A percentile compares a stretch with the other conserved stretches of the same genome.
Evolutionary conservation across 129 eudicot genomes (phyloP).

Genomic region (Heracleum sosnowskyi): DNA sequence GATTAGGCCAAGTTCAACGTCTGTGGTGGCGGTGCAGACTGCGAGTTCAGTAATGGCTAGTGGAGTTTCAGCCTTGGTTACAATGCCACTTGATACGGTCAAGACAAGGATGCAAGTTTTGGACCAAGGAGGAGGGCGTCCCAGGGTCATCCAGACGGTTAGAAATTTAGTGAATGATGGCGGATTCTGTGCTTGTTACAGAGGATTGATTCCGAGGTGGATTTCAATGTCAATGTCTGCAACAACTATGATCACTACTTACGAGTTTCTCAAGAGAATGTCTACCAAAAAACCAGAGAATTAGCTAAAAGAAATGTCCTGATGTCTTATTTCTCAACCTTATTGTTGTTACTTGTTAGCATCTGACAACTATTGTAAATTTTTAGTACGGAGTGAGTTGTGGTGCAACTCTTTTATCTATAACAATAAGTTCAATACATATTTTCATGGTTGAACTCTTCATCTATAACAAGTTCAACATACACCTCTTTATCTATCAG

Average conservation of each 20-base stretch:
- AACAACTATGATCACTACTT: slow-evolving; percentile 84
- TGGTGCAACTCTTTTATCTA: background rate
- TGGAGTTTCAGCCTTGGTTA: slow-evolving; percentile 76
- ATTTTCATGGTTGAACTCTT: too few species aligned
- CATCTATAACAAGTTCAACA: too few species aligned
- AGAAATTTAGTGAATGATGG: slow-evolving; percentile 73
- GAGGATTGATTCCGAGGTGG: slow-evolving; percentile 93
- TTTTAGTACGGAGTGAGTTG: background rate
- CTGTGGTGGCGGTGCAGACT: slow-evolving; percentile 68
- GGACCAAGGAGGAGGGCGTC: slow-evolving; percentile 50
- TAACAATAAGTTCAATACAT: background rate
- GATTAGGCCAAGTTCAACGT: slow-evolving; percentile 44
- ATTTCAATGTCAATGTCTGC: slow-evolving; percentile 91
- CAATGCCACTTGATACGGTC: slow-evolving; percentile 84
- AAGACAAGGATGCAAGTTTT: slow-evolving; percentile 79
- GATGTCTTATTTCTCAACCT: background rate
- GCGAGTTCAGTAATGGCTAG: slow-evolving; percentile 79
- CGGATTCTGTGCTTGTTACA: slow-evolving; percentile 80
- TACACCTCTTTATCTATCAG: too few species aligned
- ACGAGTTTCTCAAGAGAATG: slow-evolving; percentile 73
- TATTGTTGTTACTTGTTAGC: background rate
- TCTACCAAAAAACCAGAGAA: slow-evolving; percentile 54
- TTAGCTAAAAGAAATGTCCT: slow-evolving; percentile 18
- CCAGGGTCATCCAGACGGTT: slow-evolving; percentile 40
- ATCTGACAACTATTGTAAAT: background rate